phyloP scores from a whole-genome alignment of 768 basidiomycete genomes.

The Rhodotorula taiwanensis region DNA sequence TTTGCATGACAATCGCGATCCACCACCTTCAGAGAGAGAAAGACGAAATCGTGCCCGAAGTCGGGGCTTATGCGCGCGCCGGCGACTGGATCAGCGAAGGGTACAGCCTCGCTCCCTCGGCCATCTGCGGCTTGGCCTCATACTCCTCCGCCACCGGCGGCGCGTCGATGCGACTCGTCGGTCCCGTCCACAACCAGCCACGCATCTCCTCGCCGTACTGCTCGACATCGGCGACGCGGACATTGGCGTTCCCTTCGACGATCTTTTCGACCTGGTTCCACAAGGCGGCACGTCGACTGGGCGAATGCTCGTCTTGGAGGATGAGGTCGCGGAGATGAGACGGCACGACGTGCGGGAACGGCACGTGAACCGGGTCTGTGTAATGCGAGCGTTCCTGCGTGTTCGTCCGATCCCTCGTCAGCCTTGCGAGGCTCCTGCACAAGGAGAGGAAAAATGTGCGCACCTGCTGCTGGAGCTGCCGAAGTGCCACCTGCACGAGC shows the following conservation, averaged over 20 bases:
- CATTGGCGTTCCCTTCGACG: conserved; percentile 86
- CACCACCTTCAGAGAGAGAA: neutral
- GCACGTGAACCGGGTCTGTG: conserved; percentile 66
- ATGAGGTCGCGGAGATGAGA: conserved; percentile 81
- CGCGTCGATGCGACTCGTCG: neutral
- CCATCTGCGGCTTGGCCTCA: conserved; percentile 2
- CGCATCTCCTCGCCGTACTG: conserved; percentile 77
- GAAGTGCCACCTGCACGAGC: conserved; percentile 35
- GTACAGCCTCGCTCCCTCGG: neutral
- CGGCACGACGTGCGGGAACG: conserved; percentile 72
- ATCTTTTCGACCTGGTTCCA: conserved; percentile 78
- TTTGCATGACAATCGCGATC: too few relatives aligned
- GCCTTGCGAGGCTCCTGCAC: neutral
- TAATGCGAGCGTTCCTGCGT: conserved; percentile 71
- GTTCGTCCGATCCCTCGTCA: neutral
- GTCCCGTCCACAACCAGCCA: conserved; percentile 85
- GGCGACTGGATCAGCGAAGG: neutral
- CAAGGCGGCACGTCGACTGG: conserved; percentile 55
- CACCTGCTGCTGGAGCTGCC: conserved; percentile 34
- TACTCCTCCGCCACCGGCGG: neutral
- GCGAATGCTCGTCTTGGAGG: conserved; percentile 71
- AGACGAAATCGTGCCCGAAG: neutral
- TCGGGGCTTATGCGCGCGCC: neutral
- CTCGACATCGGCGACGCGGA: conserved; percentile 75
- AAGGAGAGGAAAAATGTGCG: neutral